Conservation (phyloP, 495 filamentous ascomycete genomes). For the Tetracladium marchalianum region DNA sequence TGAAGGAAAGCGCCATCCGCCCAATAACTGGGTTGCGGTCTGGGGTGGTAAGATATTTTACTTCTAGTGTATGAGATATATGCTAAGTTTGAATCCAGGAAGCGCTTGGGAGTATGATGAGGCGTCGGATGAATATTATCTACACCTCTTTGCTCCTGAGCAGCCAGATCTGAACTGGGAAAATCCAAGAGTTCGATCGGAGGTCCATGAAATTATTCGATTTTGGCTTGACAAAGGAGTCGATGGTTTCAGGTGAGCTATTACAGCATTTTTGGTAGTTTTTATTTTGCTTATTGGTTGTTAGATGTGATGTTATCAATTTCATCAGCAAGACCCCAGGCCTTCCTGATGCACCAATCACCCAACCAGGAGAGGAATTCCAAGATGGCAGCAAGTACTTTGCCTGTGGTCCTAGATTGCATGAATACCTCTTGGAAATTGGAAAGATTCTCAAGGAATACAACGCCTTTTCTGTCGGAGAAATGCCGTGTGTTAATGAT, state of each 20-base stretch:
- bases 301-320: slow-evolving; percentile 21
- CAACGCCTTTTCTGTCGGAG: slow-evolving; percentile 60
- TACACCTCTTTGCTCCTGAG: slow-evolving; percentile 53
- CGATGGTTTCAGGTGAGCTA: slow-evolving; percentile 48
- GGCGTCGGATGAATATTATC: slow-evolving; percentile 53
- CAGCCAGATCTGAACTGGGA: slow-evolving; percentile 77
- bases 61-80: neutral
- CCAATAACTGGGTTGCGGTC: slow-evolving; percentile 56
- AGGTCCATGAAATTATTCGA: slow-evolving; percentile 53
- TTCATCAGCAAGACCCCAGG: slow-evolving; percentile 31
- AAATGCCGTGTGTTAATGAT: slow-evolving; percentile 55
- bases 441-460: slow-evolving; percentile 51
- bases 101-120: slow-evolving; percentile 61
- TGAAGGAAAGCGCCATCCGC: slow-evolving; percentile 51
- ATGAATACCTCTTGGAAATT: slow-evolving; percentile 50
- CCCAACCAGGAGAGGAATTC: slow-evolving; percentile 24
- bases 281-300: too few relatives aligned
- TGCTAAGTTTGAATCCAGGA: slow-evolving; percentile 19
- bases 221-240: slow-evolving; percentile 66
- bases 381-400: slow-evolving; percentile 47
- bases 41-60: slow-evolving; percentile 31
- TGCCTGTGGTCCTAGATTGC: slow-evolving; percentile 54
- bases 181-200: slow-evolving; percentile 46
- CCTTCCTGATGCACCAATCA: slow-evolving; percentile 41
- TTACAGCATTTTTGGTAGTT: neutral